phyloP scores from a whole-genome alignment of 2,329 filamentous ascomycete species.

The Gyromitra esculenta region DNA sequence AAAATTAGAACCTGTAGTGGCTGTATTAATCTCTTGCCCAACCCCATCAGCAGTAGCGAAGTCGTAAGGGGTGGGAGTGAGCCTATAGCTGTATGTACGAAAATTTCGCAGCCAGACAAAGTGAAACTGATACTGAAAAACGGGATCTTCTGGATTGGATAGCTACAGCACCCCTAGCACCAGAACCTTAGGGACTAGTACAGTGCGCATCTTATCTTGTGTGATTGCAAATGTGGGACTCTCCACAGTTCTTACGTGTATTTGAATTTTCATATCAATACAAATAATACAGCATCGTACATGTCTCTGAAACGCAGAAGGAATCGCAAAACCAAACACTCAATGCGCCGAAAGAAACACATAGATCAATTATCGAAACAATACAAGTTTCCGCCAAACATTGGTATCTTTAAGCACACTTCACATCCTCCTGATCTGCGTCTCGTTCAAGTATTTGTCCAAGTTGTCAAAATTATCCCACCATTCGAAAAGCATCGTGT shows the following conservation, averaged over 20 bases:
- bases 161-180: background rate
- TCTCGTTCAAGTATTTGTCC: conserved; percentile 86
- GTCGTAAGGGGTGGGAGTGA: too few relatives aligned
- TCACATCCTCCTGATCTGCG: conserved; percentile 85
- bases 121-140: background rate
- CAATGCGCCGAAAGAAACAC: conserved; percentile 1
- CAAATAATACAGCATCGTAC: background rate
- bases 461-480: conserved; percentile 88
- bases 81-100: too few relatives aligned
- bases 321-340: background rate
- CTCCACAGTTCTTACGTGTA: background rate
- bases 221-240: background rate
- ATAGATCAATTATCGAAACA: background rate
- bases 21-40: background rate
- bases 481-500: conserved; percentile 98
- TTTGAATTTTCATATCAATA: background rate
- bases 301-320: conserved; percentile 1
- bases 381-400: conserved; percentile 9
- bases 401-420: conserved; percentile 3
- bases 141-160: background rate
- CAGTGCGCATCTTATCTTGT: background rate
- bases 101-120: too few relatives aligned
- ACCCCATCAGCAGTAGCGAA: too few relatives aligned
- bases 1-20: background rate
- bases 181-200: background rate